Conservation (phyloP, 805 yeast species). For the Wickerhamomyces silvicola region DNA sequence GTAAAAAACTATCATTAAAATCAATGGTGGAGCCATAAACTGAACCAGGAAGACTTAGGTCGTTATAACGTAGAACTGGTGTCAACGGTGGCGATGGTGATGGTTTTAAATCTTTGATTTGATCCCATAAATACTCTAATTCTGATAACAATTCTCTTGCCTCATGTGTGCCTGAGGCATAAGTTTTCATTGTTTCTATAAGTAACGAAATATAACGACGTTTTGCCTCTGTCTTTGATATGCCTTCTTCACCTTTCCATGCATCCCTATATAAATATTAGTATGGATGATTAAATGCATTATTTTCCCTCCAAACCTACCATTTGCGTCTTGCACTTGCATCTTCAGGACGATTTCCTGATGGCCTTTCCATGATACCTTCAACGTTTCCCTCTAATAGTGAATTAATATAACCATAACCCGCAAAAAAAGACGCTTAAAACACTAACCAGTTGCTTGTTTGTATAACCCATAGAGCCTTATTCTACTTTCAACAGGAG, state of each 20-base stretch:
- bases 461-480: slow-evolving; percentile 76
- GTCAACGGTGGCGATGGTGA: slow-evolving; percentile 13
- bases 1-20: slow-evolving; percentile 3
- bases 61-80: slow-evolving; percentile 1
- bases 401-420: background rate
- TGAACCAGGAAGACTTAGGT: slow-evolving; percentile 2
- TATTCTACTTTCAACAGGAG: slow-evolving; percentile 65
- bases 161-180: slow-evolving; percentile 62
- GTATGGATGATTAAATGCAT: too few relatives aligned
- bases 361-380: slow-evolving; percentile 60
- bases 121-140: slow-evolving; percentile 71
- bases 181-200: slow-evolving; percentile 64
- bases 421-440: background rate
- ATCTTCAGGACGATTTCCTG: slow-evolving; percentile 53
- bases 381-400: slow-evolving; percentile 66
- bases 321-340: slow-evolving; percentile 67
- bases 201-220: slow-evolving; percentile 59
- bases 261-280: too few relatives aligned
- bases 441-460: slow-evolving; percentile 58
- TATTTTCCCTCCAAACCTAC: too few relatives aligned
- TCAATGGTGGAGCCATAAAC: slow-evolving; percentile 2
- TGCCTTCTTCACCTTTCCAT: slow-evolving; percentile 72
- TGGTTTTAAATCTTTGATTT: slow-evolving; percentile 42
- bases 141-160: slow-evolving; percentile 61
- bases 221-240: slow-evolving; percentile 66